These are phyloP conservation scores for Schizothecium vesticola DNA, from an alignment of 495 filamentous ascomycete species.

Conservation along the genomic window DNA sequence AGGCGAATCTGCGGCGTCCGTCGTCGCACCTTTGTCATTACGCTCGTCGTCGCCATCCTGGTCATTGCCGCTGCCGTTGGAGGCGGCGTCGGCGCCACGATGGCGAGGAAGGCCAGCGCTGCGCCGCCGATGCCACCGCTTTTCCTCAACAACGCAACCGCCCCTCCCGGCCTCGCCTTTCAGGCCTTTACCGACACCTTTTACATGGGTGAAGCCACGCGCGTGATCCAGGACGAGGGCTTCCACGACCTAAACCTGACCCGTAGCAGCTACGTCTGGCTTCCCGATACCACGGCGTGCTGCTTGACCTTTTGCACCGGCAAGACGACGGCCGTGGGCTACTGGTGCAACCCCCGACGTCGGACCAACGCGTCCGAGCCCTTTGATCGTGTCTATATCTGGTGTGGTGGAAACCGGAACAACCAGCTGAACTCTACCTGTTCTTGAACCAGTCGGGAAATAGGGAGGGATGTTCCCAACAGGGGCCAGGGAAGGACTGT, in stretches of 20 bases:
- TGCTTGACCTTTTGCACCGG: constrained; percentile 25
- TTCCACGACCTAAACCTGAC: constrained; percentile 19
- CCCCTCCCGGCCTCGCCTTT: constrained; percentile 14
- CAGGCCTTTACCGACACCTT: constrained; percentile 14
- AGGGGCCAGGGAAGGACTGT: too few species aligned
- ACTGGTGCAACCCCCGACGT: constrained; percentile 14
- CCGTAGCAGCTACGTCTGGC: constrained; percentile 23
- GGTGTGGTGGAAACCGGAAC: constrained; percentile 18
- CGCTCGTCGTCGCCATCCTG: constrained; percentile 12
- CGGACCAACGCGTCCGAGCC: not conserved
- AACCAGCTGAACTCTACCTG: constrained; percentile 2
- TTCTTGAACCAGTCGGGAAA: not conserved
- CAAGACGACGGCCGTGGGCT: constrained; percentile 10
- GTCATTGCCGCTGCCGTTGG: constrained; percentile 24
- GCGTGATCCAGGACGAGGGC: constrained; percentile 15
- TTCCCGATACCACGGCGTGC: constrained; percentile 15
- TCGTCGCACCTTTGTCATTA: constrained; percentile 21
- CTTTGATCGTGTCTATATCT: constrained; percentile 22
- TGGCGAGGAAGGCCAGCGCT: not conserved
- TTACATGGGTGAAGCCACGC: constrained; percentile 13
- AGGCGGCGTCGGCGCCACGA: constrained; percentile 23
- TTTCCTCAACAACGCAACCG: constrained; percentile 21
- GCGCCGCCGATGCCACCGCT: not conserved
- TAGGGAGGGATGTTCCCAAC: not conserved
- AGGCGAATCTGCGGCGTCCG: constrained; percentile 20